Percentiles rank a stretch among this genome's conserved stretches.
These are phyloP conservation scores for Pseudognaphalium luteoalbum DNA, from an alignment of 129 eudicot genomes.

Conservation along the genomic window DNA sequence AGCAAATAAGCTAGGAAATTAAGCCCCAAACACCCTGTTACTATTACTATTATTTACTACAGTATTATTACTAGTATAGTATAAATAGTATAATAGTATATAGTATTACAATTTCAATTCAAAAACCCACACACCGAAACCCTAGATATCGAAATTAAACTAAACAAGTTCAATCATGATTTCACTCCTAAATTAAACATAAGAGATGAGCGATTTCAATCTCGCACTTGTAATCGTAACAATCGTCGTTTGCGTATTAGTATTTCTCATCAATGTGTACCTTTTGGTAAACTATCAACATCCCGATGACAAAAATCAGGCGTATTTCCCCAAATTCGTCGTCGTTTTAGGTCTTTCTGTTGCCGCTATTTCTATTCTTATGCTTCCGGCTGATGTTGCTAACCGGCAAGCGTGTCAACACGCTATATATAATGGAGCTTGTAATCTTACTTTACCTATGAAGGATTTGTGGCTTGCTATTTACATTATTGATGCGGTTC, in stretches of 20 bases:
- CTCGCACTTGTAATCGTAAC: conserved; percentile 85
- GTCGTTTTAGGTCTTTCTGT: conserved; percentile 91
- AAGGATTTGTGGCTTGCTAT: conserved; percentile 94
- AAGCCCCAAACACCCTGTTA: too few relatives aligned
- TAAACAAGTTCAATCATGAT: conserved; percentile 9
- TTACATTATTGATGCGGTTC: conserved; percentile 77
- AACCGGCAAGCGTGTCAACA: conserved; percentile 92
- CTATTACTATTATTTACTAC: too few relatives aligned
- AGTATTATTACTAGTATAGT: too few relatives aligned
- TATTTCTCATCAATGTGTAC: conserved; percentile 75
- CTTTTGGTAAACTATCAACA: conserved; percentile 92
- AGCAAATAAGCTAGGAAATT: too few relatives aligned
- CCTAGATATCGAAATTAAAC: conserved; percentile 13
- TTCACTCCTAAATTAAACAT: conserved; percentile 17
- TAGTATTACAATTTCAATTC: not conserved
- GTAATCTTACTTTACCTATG: conserved; percentile 92
- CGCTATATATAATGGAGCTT: conserved; percentile 89
- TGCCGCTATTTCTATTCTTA: conserved; percentile 78
- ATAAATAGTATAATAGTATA: too few relatives aligned
- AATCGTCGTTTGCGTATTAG: conserved; percentile 66
- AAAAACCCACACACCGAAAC: conserved; percentile 14
- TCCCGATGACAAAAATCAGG: conserved; percentile 90
- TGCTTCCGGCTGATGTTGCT: conserved; percentile 97
- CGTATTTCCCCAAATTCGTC: conserved; percentile 92
- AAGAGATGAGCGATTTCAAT: conserved; percentile 87